Base-by-base conservation (phyloP, 805 yeast genomes). In the Pichia deserticola region DNA sequence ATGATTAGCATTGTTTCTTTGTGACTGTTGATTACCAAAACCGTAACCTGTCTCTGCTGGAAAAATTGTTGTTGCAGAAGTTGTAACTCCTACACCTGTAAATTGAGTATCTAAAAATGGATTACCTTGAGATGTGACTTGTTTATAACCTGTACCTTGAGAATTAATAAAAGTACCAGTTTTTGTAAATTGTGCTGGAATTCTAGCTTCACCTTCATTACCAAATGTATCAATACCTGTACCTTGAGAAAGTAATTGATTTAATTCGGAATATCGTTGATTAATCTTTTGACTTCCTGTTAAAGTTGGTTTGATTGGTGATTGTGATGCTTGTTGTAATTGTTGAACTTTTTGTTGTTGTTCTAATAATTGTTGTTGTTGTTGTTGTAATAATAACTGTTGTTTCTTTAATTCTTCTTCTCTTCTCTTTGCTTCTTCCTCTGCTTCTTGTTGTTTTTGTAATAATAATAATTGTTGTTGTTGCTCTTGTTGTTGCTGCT, bases 171-270 rank as follows among this genome's bases (percentile, higher is more conserved):
- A 89, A 15, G 79, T 82, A 5, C 84, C 82, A 3, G 93, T 82
- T 56, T 78, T 79, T 1, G 97, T 92, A 64, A 86, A 92, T 62
- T 92, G 97, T 42, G 95, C 95, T 4, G 98, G 96, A 49, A 92
- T 78, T 70, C 97, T 82, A 7, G 81, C 66, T 25, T 80, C 83
- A 48, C 96, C 96, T 15, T 85, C 81, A 66, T 88, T 89, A 64
- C 96, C 96, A 66, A 87, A 93, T 0, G 97, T 90, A 69, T 90
- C 99, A 50, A 89, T 73, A 34, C 96, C 97, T 0, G 96, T 87
- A 32, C 96, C 97, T 41, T 81, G 78, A 11, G 93, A 88, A 55
- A 92, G 72, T 48, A 90, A 73, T 48, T 78, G 76, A 69, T 89
- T 89, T 61, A 92, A 76, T 52, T 86, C 90, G 54, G 89, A 72